Base-by-base conservation (phyloP, 2,329 filamentous ascomycete species). In the Pseudomassariella vexata region DNA sequence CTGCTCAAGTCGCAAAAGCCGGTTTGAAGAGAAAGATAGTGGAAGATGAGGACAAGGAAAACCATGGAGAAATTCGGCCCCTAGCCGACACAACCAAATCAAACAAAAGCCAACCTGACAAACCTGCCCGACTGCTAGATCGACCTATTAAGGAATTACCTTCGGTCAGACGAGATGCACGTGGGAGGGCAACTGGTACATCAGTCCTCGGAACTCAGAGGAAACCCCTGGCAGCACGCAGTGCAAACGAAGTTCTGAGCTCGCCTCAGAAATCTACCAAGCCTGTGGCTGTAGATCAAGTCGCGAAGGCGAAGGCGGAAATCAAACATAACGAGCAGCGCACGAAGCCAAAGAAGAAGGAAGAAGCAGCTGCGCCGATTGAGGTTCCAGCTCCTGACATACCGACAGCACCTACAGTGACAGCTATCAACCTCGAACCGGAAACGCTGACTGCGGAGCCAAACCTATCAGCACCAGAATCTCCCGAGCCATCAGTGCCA, bases 21-120 rank as follows among this genome's bases (percentile, higher is more conserved):
- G 66, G 68, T 28, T 63, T 72, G 32, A 81, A 81, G 59, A 62
- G 76, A 32, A 81, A 81, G 46, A 63, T 68, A 28, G 68, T 64
- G 30, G 61, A 65, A 20, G 62, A 69, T 28, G 75, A 79, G 12
- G 75, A 79, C 25, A 62, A 66, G 19, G 65, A 67, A 17, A 55
- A 53, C 8, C 41, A 38, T 3, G 50, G 50, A 59, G 41, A 45
- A 56, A 2, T 52, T 49, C 34, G 47, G 28, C 44, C 49, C 32
- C 45, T 46, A 14, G 25, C 26, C 3, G 33, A 35, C 5, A 16
- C 30, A 42, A 45, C 28, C 38, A 42, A 35, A 36, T 38, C 30
- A n/a, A 46, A 36, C 24, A 56, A 50, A 39, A 45, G 43, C 34
- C 63, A 48, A 37, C 42, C 40, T 36, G 40, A 49, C 28, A 53